Evolutionary conservation across 1,139 yeast species (phyloP).

Genomic region (Yamadazyma kanchanaburiensis): DNA sequence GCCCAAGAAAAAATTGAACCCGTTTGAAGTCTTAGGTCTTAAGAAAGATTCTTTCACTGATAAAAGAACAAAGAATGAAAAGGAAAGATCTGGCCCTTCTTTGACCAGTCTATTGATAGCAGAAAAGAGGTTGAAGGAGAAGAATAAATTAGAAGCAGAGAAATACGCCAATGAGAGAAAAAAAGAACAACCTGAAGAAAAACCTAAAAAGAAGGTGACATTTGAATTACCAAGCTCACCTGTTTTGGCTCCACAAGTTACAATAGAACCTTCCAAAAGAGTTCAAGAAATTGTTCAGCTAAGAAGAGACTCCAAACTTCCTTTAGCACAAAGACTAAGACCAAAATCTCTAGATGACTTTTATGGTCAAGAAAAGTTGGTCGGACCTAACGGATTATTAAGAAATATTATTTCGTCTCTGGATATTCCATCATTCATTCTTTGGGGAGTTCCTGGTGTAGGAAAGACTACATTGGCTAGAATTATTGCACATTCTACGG

Average conservation of each 20-base stretch:
- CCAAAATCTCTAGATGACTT: slow-evolving; percentile 75
- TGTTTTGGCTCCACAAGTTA: slow-evolving; percentile 10
- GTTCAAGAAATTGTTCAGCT: slow-evolving; percentile 23
- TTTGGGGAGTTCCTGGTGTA: slow-evolving; percentile 97
- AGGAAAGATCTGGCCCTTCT: slow-evolving; percentile 23
- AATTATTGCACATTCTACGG: slow-evolving; percentile 53
- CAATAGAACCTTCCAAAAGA: slow-evolving; percentile 11
- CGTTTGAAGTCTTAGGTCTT: slow-evolving; percentile 30
- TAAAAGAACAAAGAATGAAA: slow-evolving; percentile 17
- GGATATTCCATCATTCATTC: slow-evolving; percentile 73
- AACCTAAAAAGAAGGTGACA: not conserved
- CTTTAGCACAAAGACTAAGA: slow-evolving; percentile 81
- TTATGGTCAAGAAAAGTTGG: slow-evolving; percentile 80
- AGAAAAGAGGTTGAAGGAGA: slow-evolving; percentile 24
- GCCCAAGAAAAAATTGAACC: slow-evolving; percentile 11
- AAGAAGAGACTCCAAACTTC: slow-evolving; percentile 51
- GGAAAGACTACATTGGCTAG: slow-evolving; percentile 84
- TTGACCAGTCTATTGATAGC: slow-evolving; percentile 32
- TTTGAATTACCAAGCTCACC: slow-evolving; percentile 1
- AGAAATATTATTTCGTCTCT: slow-evolving; percentile 63
- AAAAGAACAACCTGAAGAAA: slow-evolving; percentile 1
- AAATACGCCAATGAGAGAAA: slow-evolving; percentile 6
- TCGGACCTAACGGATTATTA: slow-evolving; percentile 71
- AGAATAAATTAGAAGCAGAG: slow-evolving; percentile 10
- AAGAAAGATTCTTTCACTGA: slow-evolving; percentile 21